Evolutionary conservation across 2,329 filamentous ascomycete species (phyloP).

Genomic region (Trichoderma lentiforme): DNA sequence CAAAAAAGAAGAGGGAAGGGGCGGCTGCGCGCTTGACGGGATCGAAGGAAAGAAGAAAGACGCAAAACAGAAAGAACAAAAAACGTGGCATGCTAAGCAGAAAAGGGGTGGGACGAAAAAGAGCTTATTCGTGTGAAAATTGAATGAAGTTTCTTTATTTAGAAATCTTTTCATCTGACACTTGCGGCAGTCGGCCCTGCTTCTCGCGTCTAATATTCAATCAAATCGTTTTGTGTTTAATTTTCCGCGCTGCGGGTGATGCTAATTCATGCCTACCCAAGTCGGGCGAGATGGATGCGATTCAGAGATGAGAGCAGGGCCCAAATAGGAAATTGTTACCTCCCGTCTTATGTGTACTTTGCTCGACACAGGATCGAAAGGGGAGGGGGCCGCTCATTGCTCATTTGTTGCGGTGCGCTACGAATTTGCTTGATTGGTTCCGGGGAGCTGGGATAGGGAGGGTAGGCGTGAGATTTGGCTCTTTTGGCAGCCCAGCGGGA

Average conservation of each 20-base stretch:
- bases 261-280: background rate
- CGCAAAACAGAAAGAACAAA: background rate
- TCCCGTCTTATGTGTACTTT: background rate
- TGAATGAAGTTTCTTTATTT: background rate
- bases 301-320: background rate
- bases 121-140: background rate
- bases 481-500: background rate
- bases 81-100: background rate
- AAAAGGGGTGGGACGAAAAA: background rate
- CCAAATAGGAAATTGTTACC: background rate
- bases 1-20: background rate
- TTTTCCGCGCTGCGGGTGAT: background rate
- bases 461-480: conserved; percentile 10
- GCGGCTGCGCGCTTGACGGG: conserved; percentile 12
- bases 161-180: conserved; percentile 1
- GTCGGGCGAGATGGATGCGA: background rate
- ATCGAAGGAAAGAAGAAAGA: background rate
- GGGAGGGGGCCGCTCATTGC: background rate
- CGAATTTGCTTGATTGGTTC: conserved; percentile 1
- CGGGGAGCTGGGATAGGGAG: conserved; percentile 6
- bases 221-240: background rate
- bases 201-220: background rate
- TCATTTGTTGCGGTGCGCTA: background rate
- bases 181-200: background rate
- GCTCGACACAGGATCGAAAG: background rate